A percentile compares a stretch with the other conserved stretches of the same genome.
These are phyloP conservation scores for Cercophora newfieldiana DNA, from an alignment of 495 filamentous ascomycete genomes.

Conservation along the genomic window DNA sequence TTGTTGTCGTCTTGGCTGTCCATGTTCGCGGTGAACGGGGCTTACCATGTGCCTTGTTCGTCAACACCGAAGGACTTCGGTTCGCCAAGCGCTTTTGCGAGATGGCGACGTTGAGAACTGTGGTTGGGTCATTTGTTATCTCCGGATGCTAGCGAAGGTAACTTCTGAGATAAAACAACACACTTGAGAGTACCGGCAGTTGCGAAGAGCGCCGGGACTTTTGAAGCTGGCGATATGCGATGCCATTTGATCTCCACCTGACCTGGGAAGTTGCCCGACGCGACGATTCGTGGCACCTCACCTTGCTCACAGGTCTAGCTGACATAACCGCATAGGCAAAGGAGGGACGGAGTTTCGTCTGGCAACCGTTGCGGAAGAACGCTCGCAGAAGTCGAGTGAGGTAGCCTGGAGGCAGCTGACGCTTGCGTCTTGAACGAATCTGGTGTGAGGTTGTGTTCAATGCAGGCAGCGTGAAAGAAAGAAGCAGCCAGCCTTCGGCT, in stretches of 20 bases:
- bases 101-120: not conserved
- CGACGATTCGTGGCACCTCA: too few relatives aligned
- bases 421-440: not conserved
- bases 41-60: not conserved
- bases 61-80: too few relatives aligned
- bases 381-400: not conserved
- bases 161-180: too few relatives aligned
- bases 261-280: too few relatives aligned
- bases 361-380: not conserved
- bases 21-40: not conserved
- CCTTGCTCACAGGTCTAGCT: too few relatives aligned
- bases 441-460: too few relatives aligned
- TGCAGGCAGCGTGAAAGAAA: not conserved
- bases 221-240: too few relatives aligned
- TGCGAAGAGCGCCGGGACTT: too few relatives aligned
- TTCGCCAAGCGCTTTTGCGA: too few relatives aligned
- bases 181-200: too few relatives aligned
- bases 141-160: too few relatives aligned
- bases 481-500: slow-evolving; percentile 14
- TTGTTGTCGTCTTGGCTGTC: not conserved
- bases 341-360: not conserved
- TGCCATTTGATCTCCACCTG: not conserved
- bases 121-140: too few relatives aligned
- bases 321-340: not conserved
- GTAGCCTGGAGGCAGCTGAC: not conserved